phyloP scores from a whole-genome alignment of 352 stramenopile genomes.

The Phytophthora chlamydospora region DNA sequence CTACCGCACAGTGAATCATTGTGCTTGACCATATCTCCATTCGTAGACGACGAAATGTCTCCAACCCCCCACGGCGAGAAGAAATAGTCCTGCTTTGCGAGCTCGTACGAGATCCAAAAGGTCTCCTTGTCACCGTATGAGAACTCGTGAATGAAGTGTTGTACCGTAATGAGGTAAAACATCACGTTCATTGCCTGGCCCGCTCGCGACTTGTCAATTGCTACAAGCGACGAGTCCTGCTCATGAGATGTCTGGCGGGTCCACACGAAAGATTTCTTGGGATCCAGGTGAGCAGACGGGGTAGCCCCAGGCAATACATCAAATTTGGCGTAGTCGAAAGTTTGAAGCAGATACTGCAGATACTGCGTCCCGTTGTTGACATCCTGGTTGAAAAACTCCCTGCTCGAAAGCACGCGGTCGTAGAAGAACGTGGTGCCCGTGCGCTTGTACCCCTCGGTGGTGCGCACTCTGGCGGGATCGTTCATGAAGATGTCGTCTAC shows the following conservation, averaged over 20 bases:
- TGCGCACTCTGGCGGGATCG: slow-evolving; percentile 44
- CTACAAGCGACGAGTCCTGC: slow-evolving; percentile 64
- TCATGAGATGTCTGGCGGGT: slow-evolving; percentile 45
- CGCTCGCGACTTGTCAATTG: slow-evolving; percentile 51
- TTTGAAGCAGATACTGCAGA: slow-evolving; percentile 47
- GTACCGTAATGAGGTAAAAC: slow-evolving; percentile 54
- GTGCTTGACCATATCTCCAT: slow-evolving; percentile 48
- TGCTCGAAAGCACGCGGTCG: slow-evolving; percentile 36
- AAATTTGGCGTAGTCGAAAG: slow-evolving; percentile 50
- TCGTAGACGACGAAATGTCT: slow-evolving; percentile 40
- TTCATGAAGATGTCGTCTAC: slow-evolving; percentile 56
- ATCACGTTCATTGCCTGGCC: slow-evolving; percentile 48
- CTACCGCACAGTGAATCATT: slow-evolving; percentile 55
- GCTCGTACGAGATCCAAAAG: slow-evolving; percentile 64
- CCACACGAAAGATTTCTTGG: slow-evolving; percentile 42
- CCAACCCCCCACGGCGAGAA: slow-evolving; percentile 59
- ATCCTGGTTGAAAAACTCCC: slow-evolving; percentile 37
- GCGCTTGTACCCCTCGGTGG: slow-evolving; percentile 42
- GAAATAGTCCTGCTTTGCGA: slow-evolving; percentile 42
- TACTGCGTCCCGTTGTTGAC: slow-evolving; percentile 40
- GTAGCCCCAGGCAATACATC: too few relatives aligned
- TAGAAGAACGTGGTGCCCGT: slow-evolving; percentile 55
- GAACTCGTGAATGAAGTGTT: slow-evolving; percentile 49
- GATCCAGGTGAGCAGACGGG: too few relatives aligned
- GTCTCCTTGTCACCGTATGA: slow-evolving; percentile 67